Base-by-base conservation (phyloP, 495 filamentous ascomycete species). In the Letharia columbiana region DNA sequence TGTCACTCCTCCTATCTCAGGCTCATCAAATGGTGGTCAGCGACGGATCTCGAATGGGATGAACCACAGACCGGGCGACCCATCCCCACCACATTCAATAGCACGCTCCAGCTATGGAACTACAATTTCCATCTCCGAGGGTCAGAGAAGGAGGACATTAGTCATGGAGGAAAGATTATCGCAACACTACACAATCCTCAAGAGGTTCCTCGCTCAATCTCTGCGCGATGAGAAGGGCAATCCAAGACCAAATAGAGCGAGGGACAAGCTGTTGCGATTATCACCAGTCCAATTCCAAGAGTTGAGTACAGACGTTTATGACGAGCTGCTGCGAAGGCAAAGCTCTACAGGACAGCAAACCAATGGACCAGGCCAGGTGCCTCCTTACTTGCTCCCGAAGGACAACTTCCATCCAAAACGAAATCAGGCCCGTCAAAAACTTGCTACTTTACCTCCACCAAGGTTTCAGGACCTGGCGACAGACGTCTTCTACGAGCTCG, bases 241-340 rank as follows among this genome's bases (percentile, higher is more conserved):
- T 67, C 84, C 85, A 47, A 85, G 87, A 69, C 87, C 90, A 37
- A 96, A 93, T 76, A 88, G 89, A 74, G 94, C 94, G 50, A 84
- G 91, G 61, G 94, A 97, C 76, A 98, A 98, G 78, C 80, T 98
- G 56, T 82, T 96, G 60, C 84, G 93, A 58, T 79, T 98, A 45
- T 95, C 91, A 1, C 79, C 87, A 13, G 91, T 92, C 35, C 94
- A 98, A 73, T 98, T 98, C 74, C 90, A 96, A 73, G 94, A 98
- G 78, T 81, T 98, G 31, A 96, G 91, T 73, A 98, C 93, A 31
- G 94, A 98, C 75, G 94, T 98, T 42, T 98, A 91, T 76, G 94
- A 98, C 75, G 94, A 98, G 76, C 79, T 97, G 54, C 83, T 94
- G 67, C 89, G 94, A 45, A 86, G 94, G 66, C 91, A 96, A 74